These are phyloP conservation scores for Amanita phalloides DNA, from an alignment of 768 basidiomycete species.

Conservation along the genomic window DNA sequence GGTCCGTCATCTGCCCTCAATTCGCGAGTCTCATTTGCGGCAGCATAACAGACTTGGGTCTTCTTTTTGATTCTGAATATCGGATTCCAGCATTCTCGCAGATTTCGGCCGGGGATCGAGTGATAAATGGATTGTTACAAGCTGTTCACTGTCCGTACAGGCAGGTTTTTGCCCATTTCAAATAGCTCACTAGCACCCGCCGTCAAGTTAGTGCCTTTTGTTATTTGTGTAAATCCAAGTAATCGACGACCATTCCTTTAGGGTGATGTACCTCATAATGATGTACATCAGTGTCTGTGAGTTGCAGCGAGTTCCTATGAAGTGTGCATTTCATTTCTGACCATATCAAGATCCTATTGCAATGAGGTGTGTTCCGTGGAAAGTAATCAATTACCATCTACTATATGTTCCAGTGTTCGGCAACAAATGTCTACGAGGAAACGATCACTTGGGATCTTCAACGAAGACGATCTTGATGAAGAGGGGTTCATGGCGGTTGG, in stretches of 20 bases:
- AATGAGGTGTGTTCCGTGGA: conserved; percentile 44
- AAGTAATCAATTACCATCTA: neutral
- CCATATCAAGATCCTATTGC: conserved; percentile 50
- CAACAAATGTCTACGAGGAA: conserved; percentile 95
- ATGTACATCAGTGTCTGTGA: conserved; percentile 84
- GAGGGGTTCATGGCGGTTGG: conserved; percentile 34
- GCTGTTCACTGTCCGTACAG: conserved; percentile 71
- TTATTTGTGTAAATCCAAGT: neutral
- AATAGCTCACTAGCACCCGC: conserved; percentile 74
- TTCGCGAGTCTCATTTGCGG: neutral
- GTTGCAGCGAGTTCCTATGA: conserved; percentile 17
- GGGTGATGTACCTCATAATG: conserved; percentile 84
- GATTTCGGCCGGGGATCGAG: conserved; percentile 61
- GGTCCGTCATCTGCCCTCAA: neutral
- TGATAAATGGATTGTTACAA: conserved; percentile 72
- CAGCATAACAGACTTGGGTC: conserved; percentile 79
- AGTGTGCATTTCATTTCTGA: neutral
- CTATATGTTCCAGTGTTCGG: conserved; percentile 55
- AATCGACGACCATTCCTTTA: conserved; percentile 17
- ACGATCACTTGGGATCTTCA: conserved; percentile 75
- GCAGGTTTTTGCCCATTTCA: conserved; percentile 84
- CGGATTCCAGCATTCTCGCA: conserved; percentile 57
- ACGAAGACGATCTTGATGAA: conserved; percentile 38
- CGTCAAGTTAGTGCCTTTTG: conserved; percentile 51
- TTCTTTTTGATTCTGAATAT: conserved; percentile 86